phyloP scores from a whole-genome alignment of 2,329 filamentous ascomycete genomes.

The Ophiostoma pallidulum region DNA sequence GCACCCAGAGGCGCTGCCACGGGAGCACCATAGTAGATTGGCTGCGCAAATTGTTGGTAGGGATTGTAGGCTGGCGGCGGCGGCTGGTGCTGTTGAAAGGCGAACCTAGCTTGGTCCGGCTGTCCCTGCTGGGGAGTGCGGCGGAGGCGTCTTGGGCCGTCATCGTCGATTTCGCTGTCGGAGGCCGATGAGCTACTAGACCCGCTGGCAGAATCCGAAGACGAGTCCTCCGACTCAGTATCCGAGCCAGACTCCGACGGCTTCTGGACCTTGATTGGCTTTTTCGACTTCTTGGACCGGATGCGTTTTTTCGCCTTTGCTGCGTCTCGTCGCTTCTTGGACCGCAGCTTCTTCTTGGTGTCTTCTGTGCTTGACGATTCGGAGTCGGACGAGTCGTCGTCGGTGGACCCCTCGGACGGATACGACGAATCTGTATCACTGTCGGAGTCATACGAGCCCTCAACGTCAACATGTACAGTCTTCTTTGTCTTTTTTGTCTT shows the following conservation, averaged over 20 bases:
- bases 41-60: neutral
- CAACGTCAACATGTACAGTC: constrained; percentile 14
- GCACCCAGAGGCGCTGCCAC: neutral
- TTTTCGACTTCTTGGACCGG: constrained; percentile 22
- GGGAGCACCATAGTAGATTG: constrained; percentile 4
- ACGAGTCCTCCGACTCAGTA: neutral
- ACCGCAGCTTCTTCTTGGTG: constrained; percentile 21
- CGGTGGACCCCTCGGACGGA: constrained; percentile 14
- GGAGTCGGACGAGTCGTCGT: constrained; percentile 15
- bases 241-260: constrained; percentile 14
- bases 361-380: constrained; percentile 18
- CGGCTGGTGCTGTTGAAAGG: constrained; percentile 8
- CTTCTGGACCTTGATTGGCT: constrained; percentile 16
- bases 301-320: constrained; percentile 23
- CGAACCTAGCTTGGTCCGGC: constrained; percentile 1
- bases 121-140: constrained; percentile 3
- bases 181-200: constrained; percentile 14
- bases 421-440: constrained; percentile 3
- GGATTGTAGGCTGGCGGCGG: constrained; percentile 1
- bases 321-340: constrained; percentile 24
- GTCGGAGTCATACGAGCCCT: constrained; percentile 5
- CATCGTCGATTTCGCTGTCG: constrained; percentile 7
- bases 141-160: neutral
- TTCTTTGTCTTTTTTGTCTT: constrained; percentile 25
- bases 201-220: constrained; percentile 15